These are phyloP conservation scores for Dioscorea dumetorum DNA, from an alignment of 106 monocot species.

Conservation along the genomic window DNA sequence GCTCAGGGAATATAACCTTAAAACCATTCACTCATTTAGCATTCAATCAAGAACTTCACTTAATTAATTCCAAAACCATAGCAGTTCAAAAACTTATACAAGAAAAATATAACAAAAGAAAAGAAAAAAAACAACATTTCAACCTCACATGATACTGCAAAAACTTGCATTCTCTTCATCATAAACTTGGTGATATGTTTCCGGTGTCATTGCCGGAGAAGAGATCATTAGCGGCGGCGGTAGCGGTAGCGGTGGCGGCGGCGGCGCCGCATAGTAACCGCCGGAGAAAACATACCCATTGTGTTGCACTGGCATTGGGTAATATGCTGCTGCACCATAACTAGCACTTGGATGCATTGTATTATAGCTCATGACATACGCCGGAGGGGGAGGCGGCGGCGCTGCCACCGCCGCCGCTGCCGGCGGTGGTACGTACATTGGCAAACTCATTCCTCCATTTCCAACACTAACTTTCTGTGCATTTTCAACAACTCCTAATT, in stretches of 20 bases:
- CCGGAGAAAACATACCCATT: slow-evolving; percentile 9
- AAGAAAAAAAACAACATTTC: too few species aligned
- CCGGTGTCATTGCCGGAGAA: background rate
- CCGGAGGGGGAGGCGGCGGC: slow-evolving; percentile 12
- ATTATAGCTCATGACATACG: slow-evolving; percentile 47
- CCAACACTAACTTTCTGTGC: background rate
- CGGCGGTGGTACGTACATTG: slow-evolving; percentile 5
- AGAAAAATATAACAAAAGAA: too few species aligned
- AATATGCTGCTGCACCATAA: slow-evolving; percentile 19
- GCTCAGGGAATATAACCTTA: background rate
- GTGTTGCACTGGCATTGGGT: slow-evolving; percentile 6
- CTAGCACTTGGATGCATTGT: slow-evolving; percentile 33
- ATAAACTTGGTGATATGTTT: slow-evolving; percentile 35
- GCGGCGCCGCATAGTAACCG: slow-evolving; percentile 4
- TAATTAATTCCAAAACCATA: too few species aligned
- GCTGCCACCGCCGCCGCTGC: background rate
- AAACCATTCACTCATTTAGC: too few species aligned
- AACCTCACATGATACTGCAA: slow-evolving; percentile 51
- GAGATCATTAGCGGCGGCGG: slow-evolving; percentile 1
- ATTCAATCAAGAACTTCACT: too few species aligned
- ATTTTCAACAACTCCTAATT: background rate
- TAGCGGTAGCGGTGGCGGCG: slow-evolving; percentile 18
- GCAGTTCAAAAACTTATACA: too few species aligned
- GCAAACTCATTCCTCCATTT: background rate
- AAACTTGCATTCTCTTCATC: slow-evolving; percentile 60